Percentiles rank a stretch among this genome's conserved stretches.
phyloP scores from a whole-genome alignment of 768 basidiomycete genomes.

The Suillus occidentalis region DNA sequence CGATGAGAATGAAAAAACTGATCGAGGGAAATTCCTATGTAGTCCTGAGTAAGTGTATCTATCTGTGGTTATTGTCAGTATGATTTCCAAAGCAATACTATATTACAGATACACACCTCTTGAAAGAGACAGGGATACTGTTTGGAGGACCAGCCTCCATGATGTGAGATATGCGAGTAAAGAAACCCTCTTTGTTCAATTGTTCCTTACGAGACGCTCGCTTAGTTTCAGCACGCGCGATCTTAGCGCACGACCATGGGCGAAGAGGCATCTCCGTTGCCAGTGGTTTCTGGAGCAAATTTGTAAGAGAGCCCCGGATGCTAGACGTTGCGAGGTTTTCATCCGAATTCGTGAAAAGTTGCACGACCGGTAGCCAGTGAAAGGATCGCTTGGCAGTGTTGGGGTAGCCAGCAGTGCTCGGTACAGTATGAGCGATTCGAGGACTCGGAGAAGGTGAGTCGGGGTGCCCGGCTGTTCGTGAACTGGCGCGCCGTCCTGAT shows the following conservation, averaged over 20 bases:
- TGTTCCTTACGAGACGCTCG: constrained; percentile 27
- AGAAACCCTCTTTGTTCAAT: not conserved
- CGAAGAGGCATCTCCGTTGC: not conserved
- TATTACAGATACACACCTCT: not conserved
- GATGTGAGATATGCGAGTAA: not conserved
- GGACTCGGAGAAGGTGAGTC: not conserved
- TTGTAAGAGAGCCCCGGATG: not conserved
- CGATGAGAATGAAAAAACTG: not conserved
- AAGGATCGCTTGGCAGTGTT: not conserved
- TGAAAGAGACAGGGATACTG: not conserved
- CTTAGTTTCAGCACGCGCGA: constrained; percentile 25
- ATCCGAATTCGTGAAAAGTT: not conserved
- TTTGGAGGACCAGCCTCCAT: not conserved
- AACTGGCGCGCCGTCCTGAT: not conserved
- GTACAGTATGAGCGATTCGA: not conserved
- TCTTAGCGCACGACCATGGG: constrained; percentile 35
- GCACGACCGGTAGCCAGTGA: not conserved
- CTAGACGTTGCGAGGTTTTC: not conserved
- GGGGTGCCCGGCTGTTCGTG: not conserved
- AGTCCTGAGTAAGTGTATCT: not conserved
- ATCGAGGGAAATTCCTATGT: not conserved
- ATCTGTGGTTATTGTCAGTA: not conserved
- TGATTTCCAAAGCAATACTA: not conserved
- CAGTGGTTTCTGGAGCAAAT: not conserved
- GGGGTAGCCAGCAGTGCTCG: not conserved